phyloP scores from a whole-genome alignment of 2,329 filamentous ascomycete genomes.

The Didymella glomerata region DNA sequence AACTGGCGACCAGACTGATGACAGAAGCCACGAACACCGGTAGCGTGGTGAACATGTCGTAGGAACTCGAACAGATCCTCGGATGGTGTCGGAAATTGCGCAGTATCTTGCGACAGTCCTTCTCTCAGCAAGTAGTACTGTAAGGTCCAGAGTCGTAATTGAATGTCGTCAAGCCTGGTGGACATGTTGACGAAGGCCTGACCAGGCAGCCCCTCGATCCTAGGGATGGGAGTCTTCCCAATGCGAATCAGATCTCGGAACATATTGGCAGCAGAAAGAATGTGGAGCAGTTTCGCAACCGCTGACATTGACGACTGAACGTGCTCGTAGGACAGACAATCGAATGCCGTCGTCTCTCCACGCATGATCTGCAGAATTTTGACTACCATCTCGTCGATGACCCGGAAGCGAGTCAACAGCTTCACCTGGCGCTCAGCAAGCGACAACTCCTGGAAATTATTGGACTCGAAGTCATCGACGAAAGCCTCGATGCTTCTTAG shows the following conservation, averaged over 20 bases:
- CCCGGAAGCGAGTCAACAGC: slow-evolving; percentile 79
- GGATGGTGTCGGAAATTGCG: slow-evolving; percentile 70
- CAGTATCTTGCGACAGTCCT: slow-evolving; percentile 71
- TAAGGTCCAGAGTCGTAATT: slow-evolving; percentile 86
- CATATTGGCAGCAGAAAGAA: slow-evolving; percentile 81
- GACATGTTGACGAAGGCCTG: slow-evolving; percentile 59
- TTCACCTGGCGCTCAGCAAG: slow-evolving; percentile 72
- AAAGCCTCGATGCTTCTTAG: slow-evolving; percentile 87
- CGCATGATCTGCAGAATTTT: slow-evolving; percentile 72
- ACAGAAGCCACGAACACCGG: slow-evolving; percentile 86
- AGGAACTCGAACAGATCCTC: slow-evolving; percentile 82
- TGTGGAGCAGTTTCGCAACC: slow-evolving; percentile 73
- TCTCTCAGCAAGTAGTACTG: slow-evolving; percentile 83
- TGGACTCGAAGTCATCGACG: slow-evolving; percentile 71
- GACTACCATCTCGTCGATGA: slow-evolving; percentile 78
- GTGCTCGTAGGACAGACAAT: slow-evolving; percentile 83
- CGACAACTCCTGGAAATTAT: slow-evolving; percentile 64
- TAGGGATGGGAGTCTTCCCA: slow-evolving; percentile 72
- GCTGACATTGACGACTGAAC: slow-evolving; percentile 76
- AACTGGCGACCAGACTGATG: slow-evolving; percentile 86
- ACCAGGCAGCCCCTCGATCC: slow-evolving; percentile 60
- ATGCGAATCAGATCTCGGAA: slow-evolving; percentile 87
- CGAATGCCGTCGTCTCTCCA: slow-evolving; percentile 75
- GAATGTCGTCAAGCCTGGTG: slow-evolving; percentile 82
- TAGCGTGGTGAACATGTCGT: slow-evolving; percentile 80